Percentiles rank a stretch among this genome's conserved stretches.
Conservation (phyloP, 176 grass and related monocot species). For the Musa itinerans region DNA sequence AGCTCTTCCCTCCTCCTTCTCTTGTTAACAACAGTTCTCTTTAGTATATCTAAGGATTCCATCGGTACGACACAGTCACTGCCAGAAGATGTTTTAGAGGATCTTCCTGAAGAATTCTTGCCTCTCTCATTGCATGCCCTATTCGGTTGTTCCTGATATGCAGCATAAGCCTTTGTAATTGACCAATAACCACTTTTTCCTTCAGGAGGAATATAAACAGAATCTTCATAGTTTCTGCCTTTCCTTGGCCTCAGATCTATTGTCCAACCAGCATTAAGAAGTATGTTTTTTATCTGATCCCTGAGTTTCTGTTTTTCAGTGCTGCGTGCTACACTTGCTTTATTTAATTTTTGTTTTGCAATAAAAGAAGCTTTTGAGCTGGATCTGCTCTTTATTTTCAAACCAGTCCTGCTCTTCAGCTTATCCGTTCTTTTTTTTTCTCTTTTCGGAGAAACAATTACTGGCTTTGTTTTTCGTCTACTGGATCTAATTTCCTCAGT, state of each 20-base stretch:
- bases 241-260: constrained; percentile 82
- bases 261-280: constrained; percentile 72
- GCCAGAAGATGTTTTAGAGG: constrained; percentile 29
- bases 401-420: constrained; percentile 13
- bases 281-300: constrained; percentile 65
- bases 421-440: constrained; percentile 15
- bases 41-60: constrained; percentile 64
- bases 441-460: constrained; percentile 12
- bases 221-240: constrained; percentile 71
- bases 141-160: constrained; percentile 56
- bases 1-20: constrained; percentile 37
- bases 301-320: constrained; percentile 65
- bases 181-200: constrained; percentile 88
- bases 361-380: not conserved
- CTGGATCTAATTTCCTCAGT: not conserved
- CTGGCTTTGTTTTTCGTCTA: constrained; percentile 3
- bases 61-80: constrained; percentile 48
- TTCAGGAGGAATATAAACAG: constrained; percentile 81
- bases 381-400: not conserved
- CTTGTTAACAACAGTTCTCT: constrained; percentile 75
- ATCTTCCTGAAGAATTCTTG: constrained; percentile 16
- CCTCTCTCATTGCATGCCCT: constrained; percentile 25
- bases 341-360: not conserved
- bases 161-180: constrained; percentile 90
- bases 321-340: not conserved